Base-by-base conservation (phyloP, 2,329 filamentous ascomycete species). In the Tolypocladium pustulatum region DNA sequence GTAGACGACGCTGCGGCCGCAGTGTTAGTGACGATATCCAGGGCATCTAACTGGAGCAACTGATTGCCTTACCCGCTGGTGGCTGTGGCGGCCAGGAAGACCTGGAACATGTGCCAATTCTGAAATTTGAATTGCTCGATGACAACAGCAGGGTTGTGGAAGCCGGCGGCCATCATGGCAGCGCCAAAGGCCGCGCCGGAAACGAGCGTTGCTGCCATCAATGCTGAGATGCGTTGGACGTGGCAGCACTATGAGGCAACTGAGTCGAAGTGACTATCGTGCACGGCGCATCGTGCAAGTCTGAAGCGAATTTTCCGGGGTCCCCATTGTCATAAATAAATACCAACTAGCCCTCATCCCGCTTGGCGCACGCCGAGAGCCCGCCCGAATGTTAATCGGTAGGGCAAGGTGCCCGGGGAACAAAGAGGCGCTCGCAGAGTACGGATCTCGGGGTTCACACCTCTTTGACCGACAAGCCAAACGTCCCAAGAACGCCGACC, bases 101-200 rank as follows among this genome's bases (percentile, higher is more conserved):
- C 77, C 69, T 87, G 80, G 36, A 86, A 67, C 85, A 89, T 88
- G 67, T 85, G 83, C 70, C 81, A 87, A 66, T 86, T 79, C 54
- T 78, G 71, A 53, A 87, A 73, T 30, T 74, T 76, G 72, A 89
- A 78, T 72, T 89, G 86, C 10, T 76, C 72, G 59, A 83, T 69
- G 63, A 89, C 85, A 54, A 86, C 76, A 0, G 78, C 73, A 0
- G 86, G 85, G 41, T 80, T 74, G 65, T 81, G 81, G 58, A 88
- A 82, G 36, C 84, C 85, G 1, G 85, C 78, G 4, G 78, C 79
- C 37, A 81, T 76, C 51, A 88, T 76, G 58, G 84, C 82, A 13
- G 81, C 81, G 54, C 86, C 86, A 63, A 88, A 88, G 53, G 78
- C 75, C 46, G 77, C 78, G 30, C 86, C 86, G 1, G 81, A 75